A percentile compares a stretch with the other conserved stretches of the same genome.
phyloP scores from a whole-genome alignment of 2,329 filamentous ascomycete species.

The Eurotiales sp. region DNA sequence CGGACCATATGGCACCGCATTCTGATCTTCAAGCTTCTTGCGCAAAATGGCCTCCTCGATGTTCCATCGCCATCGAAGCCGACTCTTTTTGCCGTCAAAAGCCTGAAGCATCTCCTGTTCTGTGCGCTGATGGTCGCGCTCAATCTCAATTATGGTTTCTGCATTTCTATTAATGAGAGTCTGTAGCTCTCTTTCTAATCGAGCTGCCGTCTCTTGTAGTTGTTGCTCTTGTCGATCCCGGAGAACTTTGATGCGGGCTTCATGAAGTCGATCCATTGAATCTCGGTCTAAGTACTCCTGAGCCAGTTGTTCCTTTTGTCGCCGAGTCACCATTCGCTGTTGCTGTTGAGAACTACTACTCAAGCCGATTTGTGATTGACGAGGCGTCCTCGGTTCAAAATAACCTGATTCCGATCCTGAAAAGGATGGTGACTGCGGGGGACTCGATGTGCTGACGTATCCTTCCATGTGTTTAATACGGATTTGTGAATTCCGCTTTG shows the following conservation, averaged over 20 bases:
- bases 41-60: slow-evolving; percentile 42
- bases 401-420: slow-evolving; percentile 14
- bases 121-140: slow-evolving; percentile 31
- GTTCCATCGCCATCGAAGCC: slow-evolving; percentile 37
- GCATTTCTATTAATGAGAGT: slow-evolving; percentile 31
- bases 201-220: slow-evolving; percentile 35
- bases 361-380: not conserved
- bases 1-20: slow-evolving; percentile 34
- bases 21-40: slow-evolving; percentile 34
- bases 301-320: slow-evolving; percentile 42
- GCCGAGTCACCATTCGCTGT: slow-evolving; percentile 36
- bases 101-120: slow-evolving; percentile 28
- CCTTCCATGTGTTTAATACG: slow-evolving; percentile 48
- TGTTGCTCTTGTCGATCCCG: slow-evolving; percentile 44
- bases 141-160: slow-evolving; percentile 30
- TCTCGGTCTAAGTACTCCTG: slow-evolving; percentile 43
- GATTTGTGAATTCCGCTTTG: slow-evolving; percentile 40
- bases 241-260: slow-evolving; percentile 45
- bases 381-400: slow-evolving; percentile 16
- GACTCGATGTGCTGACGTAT: slow-evolving; percentile 40
- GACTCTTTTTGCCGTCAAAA: slow-evolving; percentile 32
- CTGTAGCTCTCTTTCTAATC: slow-evolving; percentile 38
- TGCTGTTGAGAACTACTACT: slow-evolving; percentile 1
- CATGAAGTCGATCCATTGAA: slow-evolving; percentile 42
- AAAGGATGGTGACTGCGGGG: slow-evolving; percentile 26